A percentile compares a stretch with the other conserved stretches of the same genome.
Evolutionary conservation across 2,329 filamentous ascomycete species (phyloP).

Genomic region (Lecanosticta acicola): DNA sequence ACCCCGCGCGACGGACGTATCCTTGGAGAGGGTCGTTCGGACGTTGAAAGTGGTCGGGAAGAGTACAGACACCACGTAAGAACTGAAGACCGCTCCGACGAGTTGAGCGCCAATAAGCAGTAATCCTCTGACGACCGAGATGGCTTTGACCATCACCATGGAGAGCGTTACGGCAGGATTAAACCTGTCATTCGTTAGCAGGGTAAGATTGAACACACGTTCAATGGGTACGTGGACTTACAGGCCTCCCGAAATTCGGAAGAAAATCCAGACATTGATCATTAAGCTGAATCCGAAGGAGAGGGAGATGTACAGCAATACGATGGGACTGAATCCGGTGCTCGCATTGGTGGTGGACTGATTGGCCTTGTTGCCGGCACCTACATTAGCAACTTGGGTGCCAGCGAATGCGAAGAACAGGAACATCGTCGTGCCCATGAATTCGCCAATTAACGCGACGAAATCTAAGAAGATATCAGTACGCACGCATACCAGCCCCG

Average conservation of each 20-base stretch:
- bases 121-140: slow-evolving; percentile 31
- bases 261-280: slow-evolving; percentile 40
- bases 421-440: slow-evolving; percentile 43
- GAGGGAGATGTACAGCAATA: slow-evolving; percentile 37
- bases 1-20: slow-evolving; percentile 35
- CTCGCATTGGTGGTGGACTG: slow-evolving; percentile 24
- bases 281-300: slow-evolving; percentile 39
- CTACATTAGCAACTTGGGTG: slow-evolving; percentile 42
- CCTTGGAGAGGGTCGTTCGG: slow-evolving; percentile 30
- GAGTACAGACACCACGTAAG: slow-evolving; percentile 32
- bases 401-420: slow-evolving; percentile 44
- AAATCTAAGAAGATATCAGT: slow-evolving; percentile 17
- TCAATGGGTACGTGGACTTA: slow-evolving; percentile 11
- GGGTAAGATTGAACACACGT: neutral
- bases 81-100: slow-evolving; percentile 35
- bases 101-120: slow-evolving; percentile 36
- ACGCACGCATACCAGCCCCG: neutral
- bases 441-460: slow-evolving; percentile 36
- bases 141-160: slow-evolving; percentile 30
- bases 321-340: slow-evolving; percentile 28
- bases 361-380: slow-evolving; percentile 13
- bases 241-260: slow-evolving; percentile 34
- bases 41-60: slow-evolving; percentile 36
- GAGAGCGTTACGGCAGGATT: slow-evolving; percentile 33
- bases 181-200: slow-evolving; percentile 21